Evolutionary conservation across 2,329 filamentous ascomycete genomes (phyloP).

Genomic region (Corinectria fuckeliana): DNA sequence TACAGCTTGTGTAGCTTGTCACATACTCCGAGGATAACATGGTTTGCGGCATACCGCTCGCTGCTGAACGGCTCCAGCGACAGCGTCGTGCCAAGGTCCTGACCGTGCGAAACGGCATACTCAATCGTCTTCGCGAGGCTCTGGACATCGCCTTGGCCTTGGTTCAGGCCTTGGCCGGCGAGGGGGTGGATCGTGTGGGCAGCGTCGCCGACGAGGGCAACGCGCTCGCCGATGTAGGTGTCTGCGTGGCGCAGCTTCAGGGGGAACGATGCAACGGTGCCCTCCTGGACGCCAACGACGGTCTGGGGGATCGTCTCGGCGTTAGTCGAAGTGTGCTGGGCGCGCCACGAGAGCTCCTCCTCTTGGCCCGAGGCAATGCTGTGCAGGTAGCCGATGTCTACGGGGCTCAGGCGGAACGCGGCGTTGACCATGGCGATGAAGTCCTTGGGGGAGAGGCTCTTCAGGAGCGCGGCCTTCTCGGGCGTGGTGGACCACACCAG

Average conservation of each 20-base stretch:
- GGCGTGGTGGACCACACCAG: constrained; percentile 96
- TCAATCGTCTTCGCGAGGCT: constrained; percentile 77
- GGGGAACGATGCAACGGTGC: constrained; percentile 87
- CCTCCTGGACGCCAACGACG: constrained; percentile 75
- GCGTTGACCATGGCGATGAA: constrained; percentile 92
- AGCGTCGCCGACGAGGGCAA: constrained; percentile 91
- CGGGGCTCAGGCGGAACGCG: constrained; percentile 80
- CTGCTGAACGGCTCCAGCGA: constrained; percentile 81
- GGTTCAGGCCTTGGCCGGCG: constrained; percentile 92
- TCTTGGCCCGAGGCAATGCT: constrained; percentile 63
- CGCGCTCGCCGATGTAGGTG: constrained; percentile 87
- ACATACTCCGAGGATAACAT: constrained; percentile 76
- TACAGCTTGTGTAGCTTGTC: constrained; percentile 96
- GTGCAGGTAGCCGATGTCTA: constrained; percentile 86
- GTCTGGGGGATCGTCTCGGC: constrained; percentile 66
- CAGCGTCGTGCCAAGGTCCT: constrained; percentile 82
- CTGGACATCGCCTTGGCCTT: constrained; percentile 88
- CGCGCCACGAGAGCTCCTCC: constrained; percentile 85
- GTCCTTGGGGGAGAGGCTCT: constrained; percentile 73
- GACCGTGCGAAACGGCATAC: constrained; percentile 79
- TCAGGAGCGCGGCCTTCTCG: constrained; percentile 77
- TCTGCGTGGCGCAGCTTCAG: constrained; percentile 92
- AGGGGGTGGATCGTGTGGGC: constrained; percentile 95
- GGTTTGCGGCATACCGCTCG: constrained; percentile 84
- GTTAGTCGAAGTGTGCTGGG: constrained; percentile 69